Percentiles rank a stretch among this genome's conserved stretches.
Conservation (phyloP, 768 basidiomycete species). For the Chalciporus sphaerocephalus region DNA sequence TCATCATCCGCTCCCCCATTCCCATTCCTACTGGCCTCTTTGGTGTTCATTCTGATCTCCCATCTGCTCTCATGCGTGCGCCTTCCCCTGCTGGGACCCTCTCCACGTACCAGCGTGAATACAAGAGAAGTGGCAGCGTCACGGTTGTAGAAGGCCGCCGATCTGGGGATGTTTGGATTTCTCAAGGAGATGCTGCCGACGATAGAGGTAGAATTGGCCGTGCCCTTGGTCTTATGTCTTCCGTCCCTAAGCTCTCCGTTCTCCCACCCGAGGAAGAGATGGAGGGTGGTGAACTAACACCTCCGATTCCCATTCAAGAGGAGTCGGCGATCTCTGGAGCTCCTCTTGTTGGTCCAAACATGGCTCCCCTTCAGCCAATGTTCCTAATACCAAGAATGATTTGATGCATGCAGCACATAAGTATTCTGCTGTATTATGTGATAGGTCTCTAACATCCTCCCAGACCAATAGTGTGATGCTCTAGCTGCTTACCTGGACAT, state of each 20-base stretch:
- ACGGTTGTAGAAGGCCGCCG: conserved; percentile 68
- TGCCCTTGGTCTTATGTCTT: conserved; percentile 57
- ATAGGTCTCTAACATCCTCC: no score
- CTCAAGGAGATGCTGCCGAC: conserved; percentile 67
- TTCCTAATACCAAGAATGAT: no score
- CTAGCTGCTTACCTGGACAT: no score
- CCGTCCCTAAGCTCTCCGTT: conserved; percentile 65
- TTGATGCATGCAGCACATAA: no score
- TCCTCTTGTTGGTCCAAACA: no score
- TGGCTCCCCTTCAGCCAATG: no score
- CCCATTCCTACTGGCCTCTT: conserved; percentile 67
- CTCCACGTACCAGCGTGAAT: conserved; percentile 31
- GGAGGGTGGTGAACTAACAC: conserved; percentile 44
- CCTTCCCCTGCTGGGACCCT: conserved; percentile 40
- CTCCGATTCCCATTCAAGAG: conserved; percentile 58
- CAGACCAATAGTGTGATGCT: no score
- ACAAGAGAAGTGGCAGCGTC: conserved; percentile 57
- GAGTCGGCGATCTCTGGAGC: conserved; percentile 41
- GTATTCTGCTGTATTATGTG: no score
- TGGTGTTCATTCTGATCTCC: conserved; percentile 43
- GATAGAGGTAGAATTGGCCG: conserved; percentile 59
- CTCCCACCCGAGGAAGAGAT: conserved; percentile 46
- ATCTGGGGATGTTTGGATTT: conserved; percentile 71
- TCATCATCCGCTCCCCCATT: conserved; percentile 56
- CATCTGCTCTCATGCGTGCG: conserved; percentile 39